Evolutionary conservation across 345 rosid species (phyloP), one percentile per base, ranked within the genome.

Genomic region (Acer saccharum): DNA sequence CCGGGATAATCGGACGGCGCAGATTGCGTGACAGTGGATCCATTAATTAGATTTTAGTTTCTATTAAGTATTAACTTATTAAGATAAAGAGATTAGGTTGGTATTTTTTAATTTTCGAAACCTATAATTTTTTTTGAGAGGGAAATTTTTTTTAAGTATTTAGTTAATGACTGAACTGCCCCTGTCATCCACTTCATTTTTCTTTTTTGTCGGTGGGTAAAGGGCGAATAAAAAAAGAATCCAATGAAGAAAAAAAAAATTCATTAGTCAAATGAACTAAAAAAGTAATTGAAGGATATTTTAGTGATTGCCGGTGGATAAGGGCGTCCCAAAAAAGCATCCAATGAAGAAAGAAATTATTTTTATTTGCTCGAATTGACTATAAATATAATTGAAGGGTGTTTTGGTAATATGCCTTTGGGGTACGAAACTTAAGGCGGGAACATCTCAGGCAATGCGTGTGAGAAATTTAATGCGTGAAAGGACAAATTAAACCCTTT

Each of bases 401-500:
- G 35, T 55, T 72, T 68, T 13, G 3, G 67, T 74, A 50, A 72
- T 27, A 27, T 0, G 27, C 10, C 46, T 27, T 44, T 4, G 7
- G 8, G 44, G 57, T 1, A 13, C 54, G 72, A 63, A 20, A 55
- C 8, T 72, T 25, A 68, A 70, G 35, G 77, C 72, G 78, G 81
- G 81, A 76, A 71, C 65, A 17, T 18, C n/a, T 79, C 85, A 72
- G 65, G 32, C 29, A 21, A 5, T 71, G 52, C 48, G 43, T 18
- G 74, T 78, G 82, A 78, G 35, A 57, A 20, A 61, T 21, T 71
- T 50, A 78, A 70, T 32, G 12, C n/a, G 54, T 4, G 17, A 62
- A 85, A 81, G 79, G 87, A 73, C 84, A n/a, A 41, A 78, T 86
- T 79, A 85, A 84, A 10, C 88, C 71, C 32, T 52, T 17, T 78